phyloP scores from a whole-genome alignment of 768 basidiomycete species.

The Russula brevipes region DNA sequence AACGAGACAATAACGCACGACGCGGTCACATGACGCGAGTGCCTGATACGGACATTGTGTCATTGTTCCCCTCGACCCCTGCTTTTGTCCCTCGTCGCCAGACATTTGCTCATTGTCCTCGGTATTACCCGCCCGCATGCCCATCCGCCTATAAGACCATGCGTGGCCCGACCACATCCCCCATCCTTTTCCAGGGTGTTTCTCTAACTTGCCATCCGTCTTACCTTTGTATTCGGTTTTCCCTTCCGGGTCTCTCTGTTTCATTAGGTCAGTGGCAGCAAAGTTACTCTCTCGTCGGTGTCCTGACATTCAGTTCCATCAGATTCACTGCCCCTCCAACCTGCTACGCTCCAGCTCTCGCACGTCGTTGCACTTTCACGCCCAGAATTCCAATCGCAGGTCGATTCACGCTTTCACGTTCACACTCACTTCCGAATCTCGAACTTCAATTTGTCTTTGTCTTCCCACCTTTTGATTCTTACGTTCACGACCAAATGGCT shows the following conservation, averaged over 20 bases:
- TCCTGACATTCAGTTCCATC: not conserved
- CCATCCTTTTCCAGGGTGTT: constrained; percentile 16
- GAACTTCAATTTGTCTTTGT: constrained; percentile 26
- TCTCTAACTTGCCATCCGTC: constrained; percentile 1
- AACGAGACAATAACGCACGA: constrained; percentile 18
- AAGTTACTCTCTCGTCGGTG: not conserved
- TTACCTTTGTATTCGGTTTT: constrained; percentile 16
- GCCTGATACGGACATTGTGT: constrained; percentile 27
- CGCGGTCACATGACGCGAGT: constrained; percentile 30
- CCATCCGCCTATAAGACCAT: constrained; percentile 29
- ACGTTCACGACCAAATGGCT: constrained; percentile 18
- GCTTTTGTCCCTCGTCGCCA: constrained; percentile 33
- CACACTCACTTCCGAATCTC: constrained; percentile 28
- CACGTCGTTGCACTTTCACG: constrained; percentile 21
- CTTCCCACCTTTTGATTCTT: not conserved
- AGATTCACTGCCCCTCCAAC: constrained; percentile 12
- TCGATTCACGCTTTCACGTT: constrained; percentile 37
- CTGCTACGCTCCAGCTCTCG: constrained; percentile 30
- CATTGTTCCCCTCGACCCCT: constrained; percentile 21
- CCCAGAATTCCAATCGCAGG: constrained; percentile 26
- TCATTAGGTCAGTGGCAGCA: not conserved
- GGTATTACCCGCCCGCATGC: constrained; percentile 16
- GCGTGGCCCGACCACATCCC: not conserved
- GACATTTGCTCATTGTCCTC: constrained; percentile 31
- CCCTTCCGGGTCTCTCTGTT: constrained; percentile 10